Evolutionary conservation across 805 yeast genomes (phyloP).

Genomic region (Henningerozyma blattae): DNA sequence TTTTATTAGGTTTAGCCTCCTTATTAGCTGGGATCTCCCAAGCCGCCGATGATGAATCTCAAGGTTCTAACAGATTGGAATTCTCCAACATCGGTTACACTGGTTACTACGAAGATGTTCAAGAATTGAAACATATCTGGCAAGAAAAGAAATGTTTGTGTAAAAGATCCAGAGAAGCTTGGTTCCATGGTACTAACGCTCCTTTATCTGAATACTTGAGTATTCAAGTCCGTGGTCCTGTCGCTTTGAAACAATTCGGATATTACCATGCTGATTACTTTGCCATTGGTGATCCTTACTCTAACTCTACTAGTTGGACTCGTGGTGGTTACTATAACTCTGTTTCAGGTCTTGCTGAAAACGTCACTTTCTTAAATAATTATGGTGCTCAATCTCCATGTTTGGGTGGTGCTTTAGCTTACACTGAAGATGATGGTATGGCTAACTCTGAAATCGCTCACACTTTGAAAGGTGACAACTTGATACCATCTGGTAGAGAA

Average conservation of each 20-base stretch:
- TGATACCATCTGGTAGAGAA: slow-evolving; percentile 47
- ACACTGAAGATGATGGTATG: slow-evolving; percentile 42
- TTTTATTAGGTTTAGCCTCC: neutral
- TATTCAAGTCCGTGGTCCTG: slow-evolving; percentile 66
- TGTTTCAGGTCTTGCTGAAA: slow-evolving; percentile 34
- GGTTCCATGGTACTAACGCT: slow-evolving; percentile 41
- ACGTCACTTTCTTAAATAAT: slow-evolving; percentile 52
- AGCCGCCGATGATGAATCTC: slow-evolving; percentile 1
- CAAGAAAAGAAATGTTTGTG: slow-evolving; percentile 12
- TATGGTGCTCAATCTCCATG: slow-evolving; percentile 49
- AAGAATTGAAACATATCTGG: slow-evolving; percentile 9
- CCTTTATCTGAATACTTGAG: slow-evolving; percentile 54
- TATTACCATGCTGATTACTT: slow-evolving; percentile 37
- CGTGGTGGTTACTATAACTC: slow-evolving; percentile 44
- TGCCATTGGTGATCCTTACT: slow-evolving; percentile 9
- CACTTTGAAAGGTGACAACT: slow-evolving; percentile 34
- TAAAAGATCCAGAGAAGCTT: slow-evolving; percentile 9
- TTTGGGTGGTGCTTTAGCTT: slow-evolving; percentile 54
- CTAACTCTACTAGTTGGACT: slow-evolving; percentile 35
- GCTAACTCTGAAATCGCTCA: slow-evolving; percentile 36
- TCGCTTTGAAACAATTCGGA: slow-evolving; percentile 44
- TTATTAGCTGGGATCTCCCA: neutral
- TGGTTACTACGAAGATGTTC: slow-evolving; percentile 14
- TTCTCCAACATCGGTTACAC: slow-evolving; percentile 16
- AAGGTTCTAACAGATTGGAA: slow-evolving; percentile 9